Evolutionary conservation across 2,329 filamentous ascomycete species (phyloP).

Genomic region (Exophiala aquamarina): DNA sequence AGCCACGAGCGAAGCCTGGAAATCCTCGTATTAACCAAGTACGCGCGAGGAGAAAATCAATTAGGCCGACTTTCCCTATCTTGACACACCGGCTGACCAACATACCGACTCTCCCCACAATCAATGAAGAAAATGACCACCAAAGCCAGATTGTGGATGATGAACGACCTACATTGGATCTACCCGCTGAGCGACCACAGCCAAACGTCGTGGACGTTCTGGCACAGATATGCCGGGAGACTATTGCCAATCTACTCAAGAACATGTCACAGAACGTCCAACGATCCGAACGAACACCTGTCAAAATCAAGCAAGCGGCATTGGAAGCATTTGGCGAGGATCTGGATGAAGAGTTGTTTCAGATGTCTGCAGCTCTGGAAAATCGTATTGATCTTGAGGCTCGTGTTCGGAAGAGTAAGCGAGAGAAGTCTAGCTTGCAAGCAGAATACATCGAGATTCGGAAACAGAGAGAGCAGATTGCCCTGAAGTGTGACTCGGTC

Average conservation of each 20-base stretch:
- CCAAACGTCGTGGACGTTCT: slow-evolving; percentile 56
- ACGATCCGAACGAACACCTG: slow-evolving; percentile 13
- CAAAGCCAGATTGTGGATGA: slow-evolving; percentile 11
- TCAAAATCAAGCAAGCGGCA: slow-evolving; percentile 47
- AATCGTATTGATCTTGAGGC: slow-evolving; percentile 48
- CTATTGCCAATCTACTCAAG: slow-evolving; percentile 46
- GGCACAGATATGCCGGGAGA: slow-evolving; percentile 51
- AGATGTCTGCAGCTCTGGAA: slow-evolving; percentile 53
- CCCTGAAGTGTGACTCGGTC: slow-evolving; percentile 51
- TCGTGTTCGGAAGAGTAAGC: slow-evolving; percentile 46
- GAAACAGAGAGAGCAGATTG: slow-evolving; percentile 49
- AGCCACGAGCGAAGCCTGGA: slow-evolving; percentile 7
- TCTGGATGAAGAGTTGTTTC: slow-evolving; percentile 50
- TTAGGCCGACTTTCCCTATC: slow-evolving; percentile 30
- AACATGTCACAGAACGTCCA: slow-evolving; percentile 41
- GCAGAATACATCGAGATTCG: slow-evolving; percentile 50
- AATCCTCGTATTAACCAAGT: slow-evolving; percentile 5
- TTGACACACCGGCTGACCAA: slow-evolving; percentile 33
- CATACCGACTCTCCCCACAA: slow-evolving; percentile 24
- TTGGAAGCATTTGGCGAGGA: slow-evolving; percentile 50
- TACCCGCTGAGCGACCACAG: slow-evolving; percentile 40
- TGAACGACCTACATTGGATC: slow-evolving; percentile 8
- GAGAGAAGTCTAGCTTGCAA: slow-evolving; percentile 46
- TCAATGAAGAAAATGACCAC: slow-evolving; percentile 21
- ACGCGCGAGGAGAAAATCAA: not conserved